Evolutionary conservation across 148 eudicot genomes (phyloP).

Genomic region (Amaranthus cruentus): DNA sequence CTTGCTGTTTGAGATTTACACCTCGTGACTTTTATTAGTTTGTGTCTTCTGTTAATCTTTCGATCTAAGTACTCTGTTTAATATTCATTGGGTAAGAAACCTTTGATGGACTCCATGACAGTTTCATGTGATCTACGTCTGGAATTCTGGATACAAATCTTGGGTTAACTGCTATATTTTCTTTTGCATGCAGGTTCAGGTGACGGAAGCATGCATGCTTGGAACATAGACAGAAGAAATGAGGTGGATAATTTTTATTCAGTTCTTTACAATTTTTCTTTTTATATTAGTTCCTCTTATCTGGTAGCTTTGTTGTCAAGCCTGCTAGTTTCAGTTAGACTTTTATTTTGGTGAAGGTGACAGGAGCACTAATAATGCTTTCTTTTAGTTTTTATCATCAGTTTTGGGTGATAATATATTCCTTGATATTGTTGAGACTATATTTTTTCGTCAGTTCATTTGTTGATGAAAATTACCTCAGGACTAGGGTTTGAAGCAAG

Average conservation of each 20-base stretch:
- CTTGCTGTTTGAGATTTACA: neutral
- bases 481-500: neutral
- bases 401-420: neutral
- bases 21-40: neutral
- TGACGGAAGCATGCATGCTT: slow-evolving; percentile 85
- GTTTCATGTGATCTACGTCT: neutral
- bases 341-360: too few species aligned
- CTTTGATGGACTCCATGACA: neutral
- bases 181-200: slow-evolving; percentile 60
- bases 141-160: neutral
- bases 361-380: neutral
- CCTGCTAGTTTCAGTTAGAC: too few species aligned
- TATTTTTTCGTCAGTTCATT: too few species aligned
- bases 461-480: neutral
- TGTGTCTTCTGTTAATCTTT: neutral
- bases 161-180: neutral
- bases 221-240: slow-evolving; percentile 51
- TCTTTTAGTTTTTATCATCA: neutral
- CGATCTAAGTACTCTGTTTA: neutral
- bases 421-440: too few species aligned
- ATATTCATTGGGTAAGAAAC: neutral
- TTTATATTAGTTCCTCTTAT: neutral
- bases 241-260: slow-evolving; percentile 41
- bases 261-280: neutral
- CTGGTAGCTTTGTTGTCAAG: neutral